Evolutionary conservation across 2,329 filamentous ascomycete species (phyloP), one percentile per base, ranked within the genome.

Genomic region (Cladosporium austrohemisphaericum): DNA sequence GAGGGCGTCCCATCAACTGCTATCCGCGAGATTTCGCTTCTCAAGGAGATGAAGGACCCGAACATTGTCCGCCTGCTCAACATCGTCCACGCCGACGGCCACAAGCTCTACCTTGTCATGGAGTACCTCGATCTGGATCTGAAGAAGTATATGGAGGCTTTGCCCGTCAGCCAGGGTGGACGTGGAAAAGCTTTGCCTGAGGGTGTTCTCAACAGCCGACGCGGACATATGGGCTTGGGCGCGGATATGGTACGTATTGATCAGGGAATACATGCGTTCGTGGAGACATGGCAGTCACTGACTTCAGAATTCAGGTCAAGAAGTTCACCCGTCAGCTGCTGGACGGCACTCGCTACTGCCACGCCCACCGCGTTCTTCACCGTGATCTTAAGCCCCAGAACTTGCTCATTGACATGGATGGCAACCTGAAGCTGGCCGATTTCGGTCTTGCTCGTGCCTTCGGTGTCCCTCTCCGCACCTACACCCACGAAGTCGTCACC

Each of bases 81-180:
- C 74, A 95, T 95, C 58, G 89, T 95, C 45, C 90, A 95, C 69
- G 88, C 90, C 64, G 91, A 95, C 67, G 89, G 90, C 50, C 88
- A 95, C 74, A 95, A 95, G 74, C 81, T 95, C 43, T 95, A 95
- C 70, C 85, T 95, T 40, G 90, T 95, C 59, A 87, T 91, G 57
- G 90, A 95, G 68, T 95, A 88, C 70, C 84, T 95, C 58, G 90
- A 95, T 64, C 78, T 92, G 51, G 90, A 95, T 63, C 76, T 95
- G 60, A 95, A 95, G 76, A 95, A 94, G 70, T 95, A 94, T 71
- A 95, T 95, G 89, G 90, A 95, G 70, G 81, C 89, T 5, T 78
- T 95, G 35, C 89, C 89, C 3, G 83, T 92, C 51, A 85, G 78
- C 63, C 87, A 94, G 63, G 89, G 89, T 58, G 89, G 89, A 32